Conservation (phyloP, 805 yeast genomes). For the Priceomyces castillae region DNA sequence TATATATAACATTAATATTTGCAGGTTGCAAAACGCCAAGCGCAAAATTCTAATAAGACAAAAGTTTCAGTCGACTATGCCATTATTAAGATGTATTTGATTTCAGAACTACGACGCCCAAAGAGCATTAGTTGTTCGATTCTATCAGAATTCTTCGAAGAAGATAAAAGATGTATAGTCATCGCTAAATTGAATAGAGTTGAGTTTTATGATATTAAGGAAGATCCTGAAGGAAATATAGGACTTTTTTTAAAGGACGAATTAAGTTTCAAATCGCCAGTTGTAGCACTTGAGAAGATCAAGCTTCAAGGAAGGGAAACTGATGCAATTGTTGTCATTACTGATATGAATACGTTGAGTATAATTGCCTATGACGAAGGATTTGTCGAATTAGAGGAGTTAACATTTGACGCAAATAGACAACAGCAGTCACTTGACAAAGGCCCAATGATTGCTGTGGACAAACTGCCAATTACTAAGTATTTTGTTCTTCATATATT, state of each 20-base stretch:
- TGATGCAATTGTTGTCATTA: conserved; percentile 15
- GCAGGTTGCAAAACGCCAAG: too few relatives aligned
- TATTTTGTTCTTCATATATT: conserved; percentile 21
- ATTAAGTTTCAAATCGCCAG: conserved; percentile 12
- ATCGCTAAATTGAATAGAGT: conserved; percentile 12
- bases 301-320: conserved; percentile 7
- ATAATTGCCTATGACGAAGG: conserved; percentile 10
- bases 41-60: too few relatives aligned
- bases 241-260: conserved; percentile 10
- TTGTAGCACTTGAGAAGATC: conserved; percentile 11
- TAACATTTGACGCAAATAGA: conserved; percentile 16
- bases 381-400: conserved; percentile 9
- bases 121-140: conserved; percentile 14
- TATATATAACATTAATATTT: too few relatives aligned
- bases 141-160: conserved; percentile 9
- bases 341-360: conserved; percentile 11
- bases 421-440: conserved; percentile 24
- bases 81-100: conserved; percentile 14
- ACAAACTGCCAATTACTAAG: conserved; percentile 7
- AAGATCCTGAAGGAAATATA: neutral
- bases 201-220: conserved; percentile 11
- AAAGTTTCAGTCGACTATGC: neutral
- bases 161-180: conserved; percentile 9
- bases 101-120: conserved; percentile 18
- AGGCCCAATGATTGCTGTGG: conserved; percentile 16